phyloP scores from a whole-genome alignment of 176 grass and related monocot genomes.

The Chloris gayana region DNA sequence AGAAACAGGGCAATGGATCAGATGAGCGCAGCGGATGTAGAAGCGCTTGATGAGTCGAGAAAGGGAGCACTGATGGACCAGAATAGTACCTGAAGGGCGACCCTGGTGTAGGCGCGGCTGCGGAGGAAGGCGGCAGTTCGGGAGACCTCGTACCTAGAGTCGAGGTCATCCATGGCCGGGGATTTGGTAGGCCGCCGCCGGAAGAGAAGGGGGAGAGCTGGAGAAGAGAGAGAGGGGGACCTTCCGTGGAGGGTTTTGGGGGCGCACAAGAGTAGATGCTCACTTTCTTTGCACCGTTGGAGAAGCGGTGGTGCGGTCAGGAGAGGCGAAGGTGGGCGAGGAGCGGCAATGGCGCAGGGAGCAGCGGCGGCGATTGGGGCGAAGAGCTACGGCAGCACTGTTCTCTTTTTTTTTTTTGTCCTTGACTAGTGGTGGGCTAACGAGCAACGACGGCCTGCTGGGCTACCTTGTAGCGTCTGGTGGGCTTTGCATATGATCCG shows the following conservation, averaged over 20 bases:
- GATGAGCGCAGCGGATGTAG: neutral
- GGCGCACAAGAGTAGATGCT: neutral
- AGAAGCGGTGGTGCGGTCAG: no score
- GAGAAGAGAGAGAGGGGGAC: neutral
- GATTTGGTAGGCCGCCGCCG: neutral
- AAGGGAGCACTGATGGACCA: neutral
- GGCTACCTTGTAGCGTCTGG: no score
- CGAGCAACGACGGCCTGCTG: no score
- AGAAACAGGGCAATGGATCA: neutral
- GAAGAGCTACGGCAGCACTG: no score
- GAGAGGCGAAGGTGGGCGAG: no score
- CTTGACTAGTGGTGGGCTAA: no score
- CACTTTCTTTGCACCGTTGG: neutral
- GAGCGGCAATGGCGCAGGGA: no score
- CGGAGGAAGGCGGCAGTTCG: slow-evolving; percentile 62
- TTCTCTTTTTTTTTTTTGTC: no score
- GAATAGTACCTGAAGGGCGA: slow-evolving; percentile 69
- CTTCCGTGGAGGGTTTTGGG: neutral
- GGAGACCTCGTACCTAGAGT: slow-evolving; percentile 67
- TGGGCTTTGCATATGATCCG: no score
- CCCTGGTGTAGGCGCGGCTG: slow-evolving; percentile 59
- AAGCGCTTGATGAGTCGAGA: neutral
- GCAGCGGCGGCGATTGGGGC: no score
- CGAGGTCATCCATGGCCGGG: slow-evolving; percentile 54
- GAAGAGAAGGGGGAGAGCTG: neutral